A percentile compares a stretch with the other conserved stretches of the same genome.
Conservation (phyloP, 805 yeast genomes). For the Schwanniomyces vanrijiae region DNA sequence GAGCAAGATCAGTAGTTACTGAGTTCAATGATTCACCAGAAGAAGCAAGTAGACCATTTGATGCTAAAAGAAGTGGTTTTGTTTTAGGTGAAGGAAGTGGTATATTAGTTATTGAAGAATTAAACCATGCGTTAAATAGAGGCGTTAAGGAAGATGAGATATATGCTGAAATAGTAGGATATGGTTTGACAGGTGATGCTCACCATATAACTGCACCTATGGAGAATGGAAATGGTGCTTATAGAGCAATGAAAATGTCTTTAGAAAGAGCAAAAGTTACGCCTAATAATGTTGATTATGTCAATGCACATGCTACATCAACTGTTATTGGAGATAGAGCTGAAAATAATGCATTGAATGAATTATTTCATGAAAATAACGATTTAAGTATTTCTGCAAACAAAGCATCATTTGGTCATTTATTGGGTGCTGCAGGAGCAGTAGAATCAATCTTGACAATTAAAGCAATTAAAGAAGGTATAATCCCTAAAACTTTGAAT, state of each 20-base stretch:
- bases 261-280: conserved; percentile 49
- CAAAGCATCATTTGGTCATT: conserved; percentile 91
- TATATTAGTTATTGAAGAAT: conserved; percentile 68
- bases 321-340: conserved; percentile 87
- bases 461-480: conserved; percentile 54
- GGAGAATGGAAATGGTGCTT: conserved; percentile 81
- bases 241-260: conserved; percentile 78
- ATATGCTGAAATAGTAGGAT: conserved; percentile 81
- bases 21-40: conserved; percentile 60
- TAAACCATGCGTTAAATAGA: conserved; percentile 70
- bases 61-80: conserved; percentile 74
- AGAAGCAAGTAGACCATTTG: conserved; percentile 86
- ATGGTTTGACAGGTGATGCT: conserved; percentile 91
- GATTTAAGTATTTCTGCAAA: conserved; percentile 68
- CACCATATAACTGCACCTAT: conserved; percentile 91
- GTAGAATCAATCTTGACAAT: conserved; percentile 85
- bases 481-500: conserved; percentile 81
- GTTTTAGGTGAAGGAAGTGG: conserved; percentile 95
- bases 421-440: conserved; percentile 95
- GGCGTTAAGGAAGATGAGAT: conserved; percentile 53
- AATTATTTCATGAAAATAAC: conserved; percentile 42
- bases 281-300: conserved; percentile 60
- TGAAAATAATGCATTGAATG: conserved; percentile 72
- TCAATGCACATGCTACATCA: conserved; percentile 97
- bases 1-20: conserved; percentile 79